Conservation (phyloP, 1,139 yeast genomes). For the Candida tropicalis region DNA sequence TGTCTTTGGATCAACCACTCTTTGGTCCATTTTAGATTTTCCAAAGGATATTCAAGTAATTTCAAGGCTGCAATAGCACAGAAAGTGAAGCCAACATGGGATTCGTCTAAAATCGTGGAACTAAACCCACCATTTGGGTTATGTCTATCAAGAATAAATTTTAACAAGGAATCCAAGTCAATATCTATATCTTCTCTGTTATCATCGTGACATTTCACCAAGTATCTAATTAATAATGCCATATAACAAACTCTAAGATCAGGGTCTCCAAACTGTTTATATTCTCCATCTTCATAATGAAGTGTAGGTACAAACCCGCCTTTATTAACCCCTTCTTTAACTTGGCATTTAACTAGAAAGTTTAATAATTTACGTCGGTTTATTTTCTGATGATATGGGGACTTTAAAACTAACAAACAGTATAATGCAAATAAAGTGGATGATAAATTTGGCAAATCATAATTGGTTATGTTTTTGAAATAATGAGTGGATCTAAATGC, state of each 20-base stretch:
- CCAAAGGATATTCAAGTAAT: slow-evolving; percentile 36
- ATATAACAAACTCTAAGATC: slow-evolving; percentile 79
- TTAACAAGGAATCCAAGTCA: slow-evolving; percentile 38
- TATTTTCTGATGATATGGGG: slow-evolving; percentile 37
- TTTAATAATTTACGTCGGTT: slow-evolving; percentile 49
- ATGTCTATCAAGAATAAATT: slow-evolving; percentile 46
- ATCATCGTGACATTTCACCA: slow-evolving; percentile 40
- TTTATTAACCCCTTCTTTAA: slow-evolving; percentile 54
- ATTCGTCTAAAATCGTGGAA: slow-evolving; percentile 49
- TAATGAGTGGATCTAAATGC: slow-evolving; percentile 57
- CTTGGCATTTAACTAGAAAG: slow-evolving; percentile 59
- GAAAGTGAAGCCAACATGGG: slow-evolving; percentile 87
- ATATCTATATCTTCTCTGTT: slow-evolving; percentile 34
- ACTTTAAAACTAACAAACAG: slow-evolving; percentile 49
- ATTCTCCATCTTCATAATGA: slow-evolving; percentile 22
- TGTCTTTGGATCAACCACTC: slow-evolving; percentile 72
- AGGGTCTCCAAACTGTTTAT: slow-evolving; percentile 53
- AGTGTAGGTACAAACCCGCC: slow-evolving; percentile 50
- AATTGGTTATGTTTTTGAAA: slow-evolving; percentile 32
- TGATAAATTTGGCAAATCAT: slow-evolving; percentile 65
- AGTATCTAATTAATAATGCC: slow-evolving; percentile 63
- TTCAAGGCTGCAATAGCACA: slow-evolving; percentile 75
- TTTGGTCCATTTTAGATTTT: slow-evolving; percentile 37
- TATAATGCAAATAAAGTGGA: slow-evolving; percentile 70
- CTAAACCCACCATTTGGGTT: slow-evolving; percentile 70